Evolutionary conservation across 345 rosid genomes (phyloP), one percentile per base, ranked within the genome.

Genomic region (Camelina hispida): DNA sequence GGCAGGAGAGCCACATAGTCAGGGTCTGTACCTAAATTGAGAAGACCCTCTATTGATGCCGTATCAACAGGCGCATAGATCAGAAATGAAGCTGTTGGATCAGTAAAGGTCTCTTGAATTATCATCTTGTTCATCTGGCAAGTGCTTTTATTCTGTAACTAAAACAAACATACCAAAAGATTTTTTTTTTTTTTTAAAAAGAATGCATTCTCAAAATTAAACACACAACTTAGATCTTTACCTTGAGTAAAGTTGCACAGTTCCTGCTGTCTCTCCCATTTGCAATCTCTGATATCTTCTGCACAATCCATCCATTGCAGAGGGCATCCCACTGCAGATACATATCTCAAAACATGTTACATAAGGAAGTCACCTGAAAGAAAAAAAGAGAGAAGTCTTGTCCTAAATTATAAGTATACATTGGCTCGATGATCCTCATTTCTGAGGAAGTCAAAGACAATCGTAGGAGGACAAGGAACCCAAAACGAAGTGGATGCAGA

Each of bases 401-500:
- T 75, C 16, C 8, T 12, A 50, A 12, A 48, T 28, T 28, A 3
- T 7, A 40, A 32, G 53, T 7, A 5, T 89, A 93, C 99, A 89
- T 88, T 84, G 30, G 15, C 74, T 59, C 98, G 85, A 7, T 88
- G 83, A 55, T 81, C 83, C 69, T 93, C 97, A 34, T 96, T 95
- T 0, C 96, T 85, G 22, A 96, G 92, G 79, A 89, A 96, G 73
- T 93, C 91, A 22, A 96, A 91, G 61, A 91, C 85, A 22, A 76
- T 68, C 18, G 82, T 83, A 0, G 90, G 97, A 1, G 91, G 73
- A 62, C 81, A 90, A 7, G 97, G 95, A 62, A 93, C 80, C 99
- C 99, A 96, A 73, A 93, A 93, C 14, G 99, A 96, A 80, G 98
- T 86, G 7, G 96, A 91, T 34, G 93, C 98, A 69, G 90, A 87